These are phyloP conservation scores for Ogataea populi-albae DNA, from an alignment of 805 yeast genomes.

Conservation along the genomic window DNA sequence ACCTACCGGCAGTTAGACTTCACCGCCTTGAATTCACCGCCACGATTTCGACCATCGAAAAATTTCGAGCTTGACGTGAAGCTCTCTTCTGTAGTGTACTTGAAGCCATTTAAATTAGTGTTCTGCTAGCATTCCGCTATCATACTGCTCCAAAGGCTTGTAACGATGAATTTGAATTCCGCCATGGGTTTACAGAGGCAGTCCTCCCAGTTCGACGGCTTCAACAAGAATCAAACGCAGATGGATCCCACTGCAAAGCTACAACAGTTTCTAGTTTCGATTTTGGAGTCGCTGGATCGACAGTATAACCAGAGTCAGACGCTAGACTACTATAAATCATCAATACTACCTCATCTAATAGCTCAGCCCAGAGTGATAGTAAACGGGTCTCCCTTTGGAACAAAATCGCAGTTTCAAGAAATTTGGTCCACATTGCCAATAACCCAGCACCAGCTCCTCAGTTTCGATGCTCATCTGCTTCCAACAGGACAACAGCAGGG, in stretches of 20 bases:
- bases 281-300: conserved; percentile 27
- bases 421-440: conserved; percentile 55
- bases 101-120: too few relatives aligned
- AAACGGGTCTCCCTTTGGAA: conserved; percentile 56
- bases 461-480: conserved; percentile 63
- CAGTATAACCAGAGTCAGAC: conserved; percentile 18
- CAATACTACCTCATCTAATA: conserved; percentile 46
- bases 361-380: conserved; percentile 51
- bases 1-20: too few relatives aligned
- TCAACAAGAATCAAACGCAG: neutral
- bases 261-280: conserved; percentile 24
- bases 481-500: conserved; percentile 35
- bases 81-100: too few relatives aligned
- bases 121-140: too few relatives aligned
- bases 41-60: too few relatives aligned
- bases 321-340: conserved; percentile 17
- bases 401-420: conserved; percentile 52
- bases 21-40: too few relatives aligned
- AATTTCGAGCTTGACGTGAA: too few relatives aligned
- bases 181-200: conserved; percentile 2
- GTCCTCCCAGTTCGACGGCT: neutral
- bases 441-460: conserved; percentile 61
- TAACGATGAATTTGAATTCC: too few relatives aligned
- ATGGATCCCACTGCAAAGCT: conserved; percentile 23
- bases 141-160: too few relatives aligned